These are phyloP conservation scores for Gossypium trilobum DNA, from an alignment of 441 rosid genomes.

Conservation along the genomic window DNA sequence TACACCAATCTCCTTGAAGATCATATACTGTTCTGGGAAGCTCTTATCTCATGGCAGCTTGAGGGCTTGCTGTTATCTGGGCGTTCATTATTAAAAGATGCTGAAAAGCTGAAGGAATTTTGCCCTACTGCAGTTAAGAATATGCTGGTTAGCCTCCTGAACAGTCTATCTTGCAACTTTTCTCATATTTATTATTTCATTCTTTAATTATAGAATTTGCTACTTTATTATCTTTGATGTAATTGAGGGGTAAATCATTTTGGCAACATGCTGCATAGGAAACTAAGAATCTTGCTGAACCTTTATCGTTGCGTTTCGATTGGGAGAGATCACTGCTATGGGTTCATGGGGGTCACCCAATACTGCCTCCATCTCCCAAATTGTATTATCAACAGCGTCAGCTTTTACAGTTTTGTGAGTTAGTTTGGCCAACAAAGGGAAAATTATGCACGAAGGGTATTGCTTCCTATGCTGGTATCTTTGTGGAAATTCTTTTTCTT, in stretches of 20 bases:
- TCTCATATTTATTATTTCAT: background rate
- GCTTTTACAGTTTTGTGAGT: slow-evolving; percentile 49
- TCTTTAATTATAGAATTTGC: background rate
- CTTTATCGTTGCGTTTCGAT: slow-evolving; percentile 31
- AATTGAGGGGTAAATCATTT: background rate
- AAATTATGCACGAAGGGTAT: slow-evolving; percentile 44
- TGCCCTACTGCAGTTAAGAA: slow-evolving; percentile 48
- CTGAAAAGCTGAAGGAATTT: slow-evolving; percentile 39
- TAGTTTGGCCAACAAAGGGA: slow-evolving; percentile 49
- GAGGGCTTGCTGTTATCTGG: slow-evolving; percentile 48
- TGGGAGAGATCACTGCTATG: slow-evolving; percentile 72
- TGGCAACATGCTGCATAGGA: slow-evolving; percentile 32
- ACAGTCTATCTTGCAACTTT: background rate
- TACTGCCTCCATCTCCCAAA: slow-evolving; percentile 49
- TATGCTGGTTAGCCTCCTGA: slow-evolving; percentile 45
- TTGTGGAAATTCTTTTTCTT: slow-evolving; percentile 5
- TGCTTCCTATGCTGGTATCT: slow-evolving; percentile 16
- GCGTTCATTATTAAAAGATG: slow-evolving; percentile 59
- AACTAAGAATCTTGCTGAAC: slow-evolving; percentile 41
- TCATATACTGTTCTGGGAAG: slow-evolving; percentile 67
- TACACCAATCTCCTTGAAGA: slow-evolving; percentile 54
- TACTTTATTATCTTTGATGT: background rate
- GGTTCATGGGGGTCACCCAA: slow-evolving; percentile 93
- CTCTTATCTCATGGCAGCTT: slow-evolving; percentile 37
- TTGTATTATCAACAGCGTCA: slow-evolving; percentile 47